Percentiles rank a stretch among this genome's conserved stretches.
Conservation (phyloP, 441 rosid genomes). For the Croton setiger region DNA sequence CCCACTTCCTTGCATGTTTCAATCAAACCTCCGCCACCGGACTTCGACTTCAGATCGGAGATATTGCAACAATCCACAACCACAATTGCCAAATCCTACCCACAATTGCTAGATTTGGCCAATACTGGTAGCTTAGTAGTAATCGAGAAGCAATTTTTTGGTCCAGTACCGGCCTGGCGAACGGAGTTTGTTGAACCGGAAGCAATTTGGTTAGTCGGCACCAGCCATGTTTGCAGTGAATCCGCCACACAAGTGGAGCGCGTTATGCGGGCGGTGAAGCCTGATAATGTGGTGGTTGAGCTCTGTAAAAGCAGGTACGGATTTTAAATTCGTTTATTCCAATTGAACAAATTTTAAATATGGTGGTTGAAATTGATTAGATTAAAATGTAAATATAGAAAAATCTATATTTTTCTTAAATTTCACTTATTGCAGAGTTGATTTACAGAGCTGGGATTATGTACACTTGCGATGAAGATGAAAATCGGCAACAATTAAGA, state of each 20-base stretch:
- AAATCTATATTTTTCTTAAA: too few species aligned
- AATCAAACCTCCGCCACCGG: conserved; percentile 62
- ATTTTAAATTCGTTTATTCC: background rate
- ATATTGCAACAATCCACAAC: conserved; percentile 49
- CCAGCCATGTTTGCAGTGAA: conserved; percentile 54
- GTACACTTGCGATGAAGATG: conserved; percentile 52
- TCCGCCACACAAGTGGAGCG: conserved; percentile 68
- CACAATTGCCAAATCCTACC: too few species aligned
- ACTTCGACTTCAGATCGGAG: conserved; percentile 62
- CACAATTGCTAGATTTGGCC: conserved; percentile 65
- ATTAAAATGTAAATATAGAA: background rate
- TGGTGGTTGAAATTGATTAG: background rate
- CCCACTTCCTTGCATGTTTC: conserved; percentile 41
- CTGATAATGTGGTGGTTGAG: conserved; percentile 85
- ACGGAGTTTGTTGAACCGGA: conserved; percentile 72
- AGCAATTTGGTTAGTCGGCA: conserved; percentile 72
- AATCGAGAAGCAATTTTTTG: conserved; percentile 54
- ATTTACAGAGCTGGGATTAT: conserved; percentile 92
- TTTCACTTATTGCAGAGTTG: conserved; percentile 42
- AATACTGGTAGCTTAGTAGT: conserved; percentile 52
- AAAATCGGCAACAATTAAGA: conserved; percentile 37
- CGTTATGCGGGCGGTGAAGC: conserved; percentile 42
- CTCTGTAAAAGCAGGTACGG: conserved; percentile 81
- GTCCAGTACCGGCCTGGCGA: conserved; percentile 82
- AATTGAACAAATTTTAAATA: background rate